Conservation (phyloP, 306 rosid species). For the Aeschynomene evenia region DNA sequence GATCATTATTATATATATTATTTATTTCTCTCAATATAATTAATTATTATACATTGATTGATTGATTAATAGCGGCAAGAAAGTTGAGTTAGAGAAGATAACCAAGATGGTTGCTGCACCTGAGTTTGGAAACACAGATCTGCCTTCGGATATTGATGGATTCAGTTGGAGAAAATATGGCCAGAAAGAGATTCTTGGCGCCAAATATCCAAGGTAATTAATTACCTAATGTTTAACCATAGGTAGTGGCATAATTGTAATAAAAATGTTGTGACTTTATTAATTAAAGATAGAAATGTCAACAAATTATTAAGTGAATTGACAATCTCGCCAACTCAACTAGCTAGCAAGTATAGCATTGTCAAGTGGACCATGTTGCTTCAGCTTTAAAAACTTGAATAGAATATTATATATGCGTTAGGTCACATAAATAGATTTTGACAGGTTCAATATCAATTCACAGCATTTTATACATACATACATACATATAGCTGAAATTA, state of each 20-base stretch:
- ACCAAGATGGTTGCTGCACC: conserved; percentile 52
- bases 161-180: conserved; percentile 85
- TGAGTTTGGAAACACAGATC: conserved; percentile 59
- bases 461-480: no score
- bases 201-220: conserved; percentile 58
- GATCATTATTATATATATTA: conserved; percentile 9
- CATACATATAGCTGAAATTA: no score
- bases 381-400: no score
- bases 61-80: conserved; percentile 49
- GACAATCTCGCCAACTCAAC: no score
- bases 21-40: no score
- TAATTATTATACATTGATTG: background rate
- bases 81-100: conserved; percentile 30
- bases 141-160: conserved; percentile 68
- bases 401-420: background rate
- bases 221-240: no score
- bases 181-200: conserved; percentile 76
- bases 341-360: no score
- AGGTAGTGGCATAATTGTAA: background rate
- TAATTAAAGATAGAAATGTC: no score
- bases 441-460: conserved; percentile 22
- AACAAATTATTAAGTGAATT: no score
- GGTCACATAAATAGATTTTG: background rate
- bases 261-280: no score
- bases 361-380: no score